A percentile compares a stretch with the other conserved stretches of the same genome.
Evolutionary conservation across 495 filamentous ascomycete species (phyloP).

Genomic region (Lasiosphaeria miniovina): DNA sequence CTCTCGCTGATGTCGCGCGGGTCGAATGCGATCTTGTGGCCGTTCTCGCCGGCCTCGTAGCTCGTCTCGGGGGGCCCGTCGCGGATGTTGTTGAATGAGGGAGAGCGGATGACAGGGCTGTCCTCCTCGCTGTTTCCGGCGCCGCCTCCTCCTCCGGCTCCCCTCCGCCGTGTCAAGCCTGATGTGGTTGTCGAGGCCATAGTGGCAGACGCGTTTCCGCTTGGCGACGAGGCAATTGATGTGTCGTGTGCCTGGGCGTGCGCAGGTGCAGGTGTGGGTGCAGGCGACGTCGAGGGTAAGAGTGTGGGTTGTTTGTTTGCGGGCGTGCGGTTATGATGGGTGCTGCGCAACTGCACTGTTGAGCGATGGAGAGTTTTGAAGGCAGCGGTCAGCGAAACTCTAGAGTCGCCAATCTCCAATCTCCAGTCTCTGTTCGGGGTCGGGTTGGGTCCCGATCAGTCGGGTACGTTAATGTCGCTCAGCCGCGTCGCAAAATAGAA

Average conservation of each 20-base stretch:
- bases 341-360: background rate
- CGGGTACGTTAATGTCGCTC: background rate
- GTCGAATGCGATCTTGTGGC: conserved; percentile 98
- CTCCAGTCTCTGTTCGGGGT: too few relatives aligned
- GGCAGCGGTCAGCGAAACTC: conserved; percentile 1
- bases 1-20: conserved; percentile 96
- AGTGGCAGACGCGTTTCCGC: background rate
- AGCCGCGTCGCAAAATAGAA: conserved; percentile 6
- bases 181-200: conserved; percentile 33
- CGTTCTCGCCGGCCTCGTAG: conserved; percentile 91
- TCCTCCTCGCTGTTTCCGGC: conserved; percentile 17
- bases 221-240: conserved; percentile 2
- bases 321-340: background rate
- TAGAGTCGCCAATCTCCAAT: background rate
- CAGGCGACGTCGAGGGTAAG: too few relatives aligned
- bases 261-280: background rate
- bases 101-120: conserved; percentile 35
- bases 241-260: background rate
- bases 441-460: background rate
- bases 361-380: conserved; percentile 3
- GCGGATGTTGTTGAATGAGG: conserved; percentile 41
- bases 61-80: conserved; percentile 80
- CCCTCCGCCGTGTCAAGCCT: conserved; percentile 37
- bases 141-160: conserved; percentile 25
- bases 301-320: background rate